Evolutionary conservation across 169 alveolate species (phyloP).

Genomic region (Neospora caninum): DNA sequence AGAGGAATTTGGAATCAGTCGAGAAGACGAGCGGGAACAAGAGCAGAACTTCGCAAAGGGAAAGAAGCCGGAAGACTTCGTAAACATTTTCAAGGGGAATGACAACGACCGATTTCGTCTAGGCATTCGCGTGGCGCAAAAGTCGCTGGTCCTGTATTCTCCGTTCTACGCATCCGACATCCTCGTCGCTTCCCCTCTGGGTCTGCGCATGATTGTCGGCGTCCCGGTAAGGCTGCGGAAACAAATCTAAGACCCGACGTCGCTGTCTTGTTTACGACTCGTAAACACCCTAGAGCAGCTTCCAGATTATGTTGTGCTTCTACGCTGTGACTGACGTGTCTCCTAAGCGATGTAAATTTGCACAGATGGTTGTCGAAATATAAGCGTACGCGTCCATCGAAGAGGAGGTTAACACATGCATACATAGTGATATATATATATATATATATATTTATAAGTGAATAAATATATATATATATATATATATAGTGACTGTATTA

Average conservation of each 20-base stretch:
- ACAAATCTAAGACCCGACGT: not conserved
- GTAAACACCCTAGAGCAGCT: too few relatives aligned
- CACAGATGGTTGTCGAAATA: too few relatives aligned
- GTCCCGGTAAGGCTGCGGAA: constrained; percentile 49
- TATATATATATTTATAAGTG: too few relatives aligned
- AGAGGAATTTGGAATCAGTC: constrained; percentile 51
- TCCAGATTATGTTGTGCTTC: too few relatives aligned
- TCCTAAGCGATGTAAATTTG: too few relatives aligned
- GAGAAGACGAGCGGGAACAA: not conserved
- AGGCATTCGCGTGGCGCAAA: constrained; percentile 82
- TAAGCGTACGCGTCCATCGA: too few relatives aligned
- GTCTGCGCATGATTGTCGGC: constrained; percentile 79
- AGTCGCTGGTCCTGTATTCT: constrained; percentile 80
- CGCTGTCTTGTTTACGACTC: not conserved
- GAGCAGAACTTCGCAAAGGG: not conserved
- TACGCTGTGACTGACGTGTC: too few relatives aligned
- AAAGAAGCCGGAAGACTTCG: constrained; percentile 39
- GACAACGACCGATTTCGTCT: constrained; percentile 87
- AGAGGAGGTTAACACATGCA: too few relatives aligned
- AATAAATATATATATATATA: too few relatives aligned
- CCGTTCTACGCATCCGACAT: constrained; percentile 87
- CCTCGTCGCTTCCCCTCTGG: constrained; percentile 90
- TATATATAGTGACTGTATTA: too few relatives aligned
- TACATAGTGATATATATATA: too few relatives aligned
- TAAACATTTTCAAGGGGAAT: constrained; percentile 68